These are phyloP conservation scores for Rhodosporidiobolus odoratus DNA, from an alignment of 768 basidiomycete genomes.

Conservation along the genomic window DNA sequence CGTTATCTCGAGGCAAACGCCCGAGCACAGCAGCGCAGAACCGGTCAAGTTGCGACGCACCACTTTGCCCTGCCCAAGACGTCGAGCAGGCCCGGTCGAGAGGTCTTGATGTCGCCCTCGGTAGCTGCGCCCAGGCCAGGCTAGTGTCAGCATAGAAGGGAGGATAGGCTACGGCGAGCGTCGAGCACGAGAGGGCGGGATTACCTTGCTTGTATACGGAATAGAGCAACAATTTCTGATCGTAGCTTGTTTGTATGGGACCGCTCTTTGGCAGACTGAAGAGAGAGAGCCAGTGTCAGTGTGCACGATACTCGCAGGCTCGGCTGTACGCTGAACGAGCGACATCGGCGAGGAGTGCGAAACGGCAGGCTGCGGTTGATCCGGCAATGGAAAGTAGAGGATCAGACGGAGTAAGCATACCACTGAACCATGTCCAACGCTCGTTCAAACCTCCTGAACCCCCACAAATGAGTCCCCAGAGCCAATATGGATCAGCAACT, in stretches of 20 bases:
- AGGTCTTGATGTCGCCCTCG: constrained; percentile 72
- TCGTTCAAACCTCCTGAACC: constrained; percentile 70
- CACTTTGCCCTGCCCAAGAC: constrained; percentile 91
- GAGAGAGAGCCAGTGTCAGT: too few species aligned
- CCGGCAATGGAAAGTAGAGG: background rate
- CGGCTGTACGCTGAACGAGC: too few species aligned
- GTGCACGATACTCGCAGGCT: too few species aligned
- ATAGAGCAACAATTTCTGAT: constrained; percentile 90
- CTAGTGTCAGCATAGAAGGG: too few species aligned
- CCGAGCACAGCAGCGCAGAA: background rate
- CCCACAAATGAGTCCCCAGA: background rate
- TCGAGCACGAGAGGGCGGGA: background rate
- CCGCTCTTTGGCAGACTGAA: constrained; percentile 77
- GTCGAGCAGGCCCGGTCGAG: constrained; percentile 81
- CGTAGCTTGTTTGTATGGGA: constrained; percentile 90
- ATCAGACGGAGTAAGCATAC: constrained; percentile 40
- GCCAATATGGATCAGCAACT: background rate
- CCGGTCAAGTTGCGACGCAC: constrained; percentile 48
- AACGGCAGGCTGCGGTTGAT: background rate
- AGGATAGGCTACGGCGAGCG: too few species aligned
- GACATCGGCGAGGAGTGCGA: background rate
- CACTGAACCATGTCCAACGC: constrained; percentile 89
- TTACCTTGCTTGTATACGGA: constrained; percentile 91
- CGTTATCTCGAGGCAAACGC: background rate
- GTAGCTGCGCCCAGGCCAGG: constrained; percentile 57